Evolutionary conservation across 768 basidiomycete species (phyloP), one percentile per base, ranked within the genome.

Genomic region (Pilatotrama ljubarskyi): DNA sequence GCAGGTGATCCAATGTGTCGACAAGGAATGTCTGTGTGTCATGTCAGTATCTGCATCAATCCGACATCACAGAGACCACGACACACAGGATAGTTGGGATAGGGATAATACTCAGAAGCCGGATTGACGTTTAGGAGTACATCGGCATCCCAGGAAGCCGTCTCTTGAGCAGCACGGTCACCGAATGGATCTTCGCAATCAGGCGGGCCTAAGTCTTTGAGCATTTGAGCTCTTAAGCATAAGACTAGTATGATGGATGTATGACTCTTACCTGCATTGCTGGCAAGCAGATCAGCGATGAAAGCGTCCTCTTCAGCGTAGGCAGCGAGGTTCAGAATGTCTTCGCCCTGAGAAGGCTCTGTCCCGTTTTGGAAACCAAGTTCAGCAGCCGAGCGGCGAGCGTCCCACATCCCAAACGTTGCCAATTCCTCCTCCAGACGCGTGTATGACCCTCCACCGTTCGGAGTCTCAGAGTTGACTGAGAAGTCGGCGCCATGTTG

Each of bases 1-100:
- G 62, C 3, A 63, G 24, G 38, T 63, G 47, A 20, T 63, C 62
- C 7, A 65, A 15, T 3, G 51, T 37, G 17, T 59, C 61, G 8
- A 50, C 2, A 1, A 50, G 35, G 14, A 50, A 50, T 9, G 18
- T 37, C 49, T 50, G 14, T 6, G 17, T 18, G 22, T 22, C 35
- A 22, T 25, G 10, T 46, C 5, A 48, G 20, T 4, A 37, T 37
- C 10, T 4, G 10, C 5, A 32, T 4, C 29, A 32, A 10, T 5
- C 5, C 29, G 29, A 5, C 4, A 32, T 5, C 10, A 32, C 10
- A 32, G 29, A 32, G 29, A 32, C 29, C 10, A 32, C n/a, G n/a
- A n/a, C n/a, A n/a, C n/a, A 32, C 29, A 32, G 29, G 29, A 10
- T 32, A 32, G 29, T 32, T 32, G 10, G 29, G 29, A 10, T 32